These are phyloP conservation scores for Diddensiella santjacobensis DNA, from an alignment of 805 yeast genomes.

Conservation along the genomic window DNA sequence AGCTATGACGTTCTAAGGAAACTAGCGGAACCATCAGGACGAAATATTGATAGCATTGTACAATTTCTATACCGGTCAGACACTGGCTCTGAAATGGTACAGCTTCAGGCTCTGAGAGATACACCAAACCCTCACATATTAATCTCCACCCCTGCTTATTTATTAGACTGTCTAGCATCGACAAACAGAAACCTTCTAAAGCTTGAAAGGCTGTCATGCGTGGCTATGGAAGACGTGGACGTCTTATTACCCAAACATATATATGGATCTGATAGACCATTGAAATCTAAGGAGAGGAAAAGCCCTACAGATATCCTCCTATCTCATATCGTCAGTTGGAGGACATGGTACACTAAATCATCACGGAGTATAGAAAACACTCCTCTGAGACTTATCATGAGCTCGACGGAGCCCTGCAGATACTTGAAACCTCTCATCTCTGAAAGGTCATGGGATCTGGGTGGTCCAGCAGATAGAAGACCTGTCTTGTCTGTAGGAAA, in stretches of 20 bases:
- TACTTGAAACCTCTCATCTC: not conserved
- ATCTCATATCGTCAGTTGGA: conserved; percentile 17
- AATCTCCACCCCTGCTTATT: conserved; percentile 53
- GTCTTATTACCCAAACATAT: conserved; percentile 12
- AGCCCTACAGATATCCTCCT: conserved; percentile 26
- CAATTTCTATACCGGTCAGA: conserved; percentile 31
- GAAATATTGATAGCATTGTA: conserved; percentile 16
- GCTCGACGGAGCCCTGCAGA: not conserved
- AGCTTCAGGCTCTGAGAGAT: conserved; percentile 21
- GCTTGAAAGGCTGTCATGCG: conserved; percentile 19
- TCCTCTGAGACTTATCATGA: not conserved
- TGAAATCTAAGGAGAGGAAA: conserved; percentile 10
- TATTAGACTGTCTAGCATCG: conserved; percentile 44
- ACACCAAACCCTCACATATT: conserved; percentile 41
- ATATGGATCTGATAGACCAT: not conserved
- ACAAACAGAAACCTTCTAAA: conserved; percentile 22
- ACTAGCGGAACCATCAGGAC: conserved; percentile 5
- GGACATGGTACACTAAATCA: conserved; percentile 1
- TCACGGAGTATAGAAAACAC: not conserved
- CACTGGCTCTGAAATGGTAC: conserved; percentile 24
- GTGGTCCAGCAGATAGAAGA: not conserved
- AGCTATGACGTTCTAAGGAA: conserved; percentile 21
- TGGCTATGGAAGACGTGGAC: conserved; percentile 31
- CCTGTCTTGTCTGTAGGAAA: not conserved
- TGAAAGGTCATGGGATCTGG: not conserved